Conservation (phyloP, 768 basidiomycete genomes). For the Cantharellus anzutake region DNA sequence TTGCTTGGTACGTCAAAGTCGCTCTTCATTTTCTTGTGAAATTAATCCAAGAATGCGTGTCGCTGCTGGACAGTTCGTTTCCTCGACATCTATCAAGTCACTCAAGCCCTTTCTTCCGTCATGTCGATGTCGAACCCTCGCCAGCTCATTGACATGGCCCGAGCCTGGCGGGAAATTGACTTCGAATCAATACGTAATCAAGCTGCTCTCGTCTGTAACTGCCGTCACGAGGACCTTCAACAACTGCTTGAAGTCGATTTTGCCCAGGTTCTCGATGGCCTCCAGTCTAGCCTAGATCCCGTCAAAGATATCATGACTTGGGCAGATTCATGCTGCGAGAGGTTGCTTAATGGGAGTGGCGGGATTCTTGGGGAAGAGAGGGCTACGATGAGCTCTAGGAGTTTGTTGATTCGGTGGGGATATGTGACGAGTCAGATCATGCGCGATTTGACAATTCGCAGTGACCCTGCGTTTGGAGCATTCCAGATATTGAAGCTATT, state of each 20-base stretch:
- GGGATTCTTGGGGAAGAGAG: slow-evolving; percentile 46
- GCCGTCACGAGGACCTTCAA: slow-evolving; percentile 74
- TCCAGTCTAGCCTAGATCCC: slow-evolving; percentile 55
- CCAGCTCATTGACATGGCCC: slow-evolving; percentile 67
- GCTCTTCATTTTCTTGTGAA: slow-evolving; percentile 19
- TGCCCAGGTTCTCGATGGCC: slow-evolving; percentile 50
- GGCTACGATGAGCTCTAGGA: slow-evolving; percentile 67
- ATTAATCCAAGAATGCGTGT: not conserved
- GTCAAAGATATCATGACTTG: slow-evolving; percentile 77
- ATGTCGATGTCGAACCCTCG: slow-evolving; percentile 72
- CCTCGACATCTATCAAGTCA: slow-evolving; percentile 83
- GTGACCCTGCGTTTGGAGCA: slow-evolving; percentile 80
- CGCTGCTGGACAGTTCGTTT: slow-evolving; percentile 44
- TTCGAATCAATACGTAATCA: slow-evolving; percentile 86
- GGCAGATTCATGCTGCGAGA: slow-evolving; percentile 81
- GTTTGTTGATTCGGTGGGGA: slow-evolving; percentile 77
- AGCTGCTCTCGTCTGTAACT: slow-evolving; percentile 84
- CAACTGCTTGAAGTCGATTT: slow-evolving; percentile 77
- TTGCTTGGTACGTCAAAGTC: slow-evolving; percentile 37
- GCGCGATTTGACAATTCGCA: slow-evolving; percentile 85
- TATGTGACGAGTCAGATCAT: slow-evolving; percentile 88
- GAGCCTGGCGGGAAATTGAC: slow-evolving; percentile 75
- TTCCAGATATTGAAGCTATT: slow-evolving; percentile 86
- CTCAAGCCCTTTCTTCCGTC: slow-evolving; percentile 75
- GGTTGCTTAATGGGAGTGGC: slow-evolving; percentile 49